These are phyloP conservation scores for Penicillium sp. DNA, from an alignment of 2,329 filamentous ascomycete species.

Conservation along the genomic window DNA sequence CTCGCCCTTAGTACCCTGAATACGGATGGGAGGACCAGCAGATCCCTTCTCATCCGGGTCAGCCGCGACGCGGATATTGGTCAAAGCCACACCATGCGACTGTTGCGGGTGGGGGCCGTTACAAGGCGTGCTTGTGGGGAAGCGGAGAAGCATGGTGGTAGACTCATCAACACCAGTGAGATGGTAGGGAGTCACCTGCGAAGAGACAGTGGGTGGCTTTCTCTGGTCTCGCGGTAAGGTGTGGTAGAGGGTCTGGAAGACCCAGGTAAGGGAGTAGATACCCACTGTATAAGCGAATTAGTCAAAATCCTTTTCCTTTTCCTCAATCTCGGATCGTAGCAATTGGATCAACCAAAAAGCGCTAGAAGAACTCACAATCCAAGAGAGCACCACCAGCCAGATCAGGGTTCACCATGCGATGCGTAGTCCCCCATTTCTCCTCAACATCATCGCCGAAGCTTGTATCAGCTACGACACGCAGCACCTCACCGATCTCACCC, in stretches of 20 bases:
- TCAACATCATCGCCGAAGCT: constrained; percentile 61
- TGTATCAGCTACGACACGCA: constrained; percentile 58
- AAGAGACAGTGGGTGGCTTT: constrained; percentile 61
- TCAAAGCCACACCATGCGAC: constrained; percentile 69
- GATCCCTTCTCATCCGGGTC: constrained; percentile 60
- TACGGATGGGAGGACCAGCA: constrained; percentile 65
- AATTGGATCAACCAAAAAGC: background rate
- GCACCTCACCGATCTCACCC: constrained; percentile 58
- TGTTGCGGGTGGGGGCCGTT: constrained; percentile 43
- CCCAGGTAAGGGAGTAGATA: constrained; percentile 85
- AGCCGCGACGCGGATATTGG: constrained; percentile 59
- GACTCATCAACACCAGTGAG: constrained; percentile 71
- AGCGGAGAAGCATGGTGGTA: constrained; percentile 73
- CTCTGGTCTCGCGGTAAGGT: constrained; percentile 62
- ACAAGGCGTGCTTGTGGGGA: constrained; percentile 56
- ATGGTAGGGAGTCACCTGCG: constrained; percentile 67
- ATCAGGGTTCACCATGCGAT: constrained; percentile 79
- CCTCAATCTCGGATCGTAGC: too few relatives aligned
- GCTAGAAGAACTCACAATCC: constrained; percentile 51
- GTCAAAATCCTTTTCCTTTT: background rate
- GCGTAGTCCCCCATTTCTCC: constrained; percentile 55
- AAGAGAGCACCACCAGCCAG: constrained; percentile 78
- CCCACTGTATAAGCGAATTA: constrained; percentile 51
- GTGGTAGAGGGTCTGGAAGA: constrained; percentile 85
- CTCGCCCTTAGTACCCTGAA: constrained; percentile 77